Evolutionary conservation across 2,329 filamentous ascomycete genomes (phyloP), one percentile per base, ranked within the genome.

Genomic region (Hypomyces rosellus): DNA sequence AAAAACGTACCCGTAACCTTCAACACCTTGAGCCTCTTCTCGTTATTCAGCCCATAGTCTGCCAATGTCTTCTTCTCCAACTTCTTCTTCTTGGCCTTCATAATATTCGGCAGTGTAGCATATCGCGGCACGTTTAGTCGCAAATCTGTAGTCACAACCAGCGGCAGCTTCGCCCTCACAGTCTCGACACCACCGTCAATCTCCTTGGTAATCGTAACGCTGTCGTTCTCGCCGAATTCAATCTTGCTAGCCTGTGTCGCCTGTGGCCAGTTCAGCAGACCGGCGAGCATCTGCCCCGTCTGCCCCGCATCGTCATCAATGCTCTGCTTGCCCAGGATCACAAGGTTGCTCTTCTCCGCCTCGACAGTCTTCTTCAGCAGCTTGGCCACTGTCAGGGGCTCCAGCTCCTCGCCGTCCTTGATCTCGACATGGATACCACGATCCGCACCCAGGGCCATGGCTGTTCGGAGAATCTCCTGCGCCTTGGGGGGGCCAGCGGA

Each of bases 31-130:
- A 99, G 71, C 62, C 91, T 79, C 71, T 79, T 84, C 68, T 80
- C 78, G 47, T 80, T 81, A 61, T 90, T 84, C 40, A 96, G 72
- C 2, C 88, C 89, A 68, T 88, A 87, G 65, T 99, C 93, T 51
- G 75, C 79, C 67, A 96, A 69, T 58, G 80, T 89, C 79, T 89
- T 86, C 86, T 96, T 97, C 63, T 93, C 89, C 61, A 99, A 65
- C 65, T 88, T 88, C 86, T 99, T 99, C 88, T 97, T 99, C 87
- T 99, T 99, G 48, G 93, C 93, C 85, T 97, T 99, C 93, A 99
- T 99, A 58, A 99, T 97, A 68, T 97, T 97, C 46, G 91, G 92
- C 80, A 99, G 70, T 70, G 84, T 96, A 18, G 92, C 93, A 69
- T 96, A 99, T 57, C 93, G 78, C 53, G 93, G 93, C 80, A 95